These are phyloP conservation scores for Parsonsia alboflavescens DNA, from an alignment of 257 asterid species.

Conservation along the genomic window DNA sequence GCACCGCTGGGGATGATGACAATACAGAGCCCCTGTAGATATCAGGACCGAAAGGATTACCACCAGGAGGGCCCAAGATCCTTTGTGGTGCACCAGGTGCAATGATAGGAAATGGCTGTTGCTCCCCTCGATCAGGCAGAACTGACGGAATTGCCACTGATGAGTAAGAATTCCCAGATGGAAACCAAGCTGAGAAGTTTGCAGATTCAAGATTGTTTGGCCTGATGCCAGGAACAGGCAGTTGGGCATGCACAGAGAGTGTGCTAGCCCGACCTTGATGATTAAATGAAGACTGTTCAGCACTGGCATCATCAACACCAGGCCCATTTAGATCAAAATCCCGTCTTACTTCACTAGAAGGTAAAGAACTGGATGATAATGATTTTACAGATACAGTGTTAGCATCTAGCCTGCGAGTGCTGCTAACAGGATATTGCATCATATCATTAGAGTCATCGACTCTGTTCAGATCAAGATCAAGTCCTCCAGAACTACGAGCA, in stretches of 20 bases:
- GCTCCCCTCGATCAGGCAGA: conserved; percentile 60
- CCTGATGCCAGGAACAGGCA: conserved; percentile 39
- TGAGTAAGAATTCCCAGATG: conserved; percentile 58
- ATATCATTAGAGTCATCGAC: conserved; percentile 39
- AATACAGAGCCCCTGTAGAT: conserved; percentile 75
- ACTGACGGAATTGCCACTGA: conserved; percentile 44
- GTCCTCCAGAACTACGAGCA: conserved; percentile 32
- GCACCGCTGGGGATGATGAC: conserved; percentile 73
- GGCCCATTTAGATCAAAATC: conserved; percentile 55
- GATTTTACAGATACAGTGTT: conserved; percentile 22
- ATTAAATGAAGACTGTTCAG: conserved; percentile 26
- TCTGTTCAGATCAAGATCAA: conserved; percentile 46
- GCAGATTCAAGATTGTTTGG: conserved; percentile 41
- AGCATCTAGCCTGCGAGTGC: conserved; percentile 22
- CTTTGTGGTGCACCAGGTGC: conserved; percentile 63
- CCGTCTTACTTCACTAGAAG: conserved; percentile 31
- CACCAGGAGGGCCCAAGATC: conserved; percentile 52
- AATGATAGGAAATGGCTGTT: conserved; percentile 54
- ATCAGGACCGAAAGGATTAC: conserved; percentile 45
- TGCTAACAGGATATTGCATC: conserved; percentile 32
- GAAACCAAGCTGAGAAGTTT: conserved; percentile 67
- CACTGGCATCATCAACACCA: conserved; percentile 31
- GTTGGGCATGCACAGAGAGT: conserved; percentile 31
- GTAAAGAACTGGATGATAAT: conserved; percentile 22
- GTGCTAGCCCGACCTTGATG: conserved; percentile 30